A percentile compares a stretch with the other conserved stretches of the same genome.
Evolutionary conservation across 345 rosid genomes (phyloP).

Genomic region (Pelargonium nanum): DNA sequence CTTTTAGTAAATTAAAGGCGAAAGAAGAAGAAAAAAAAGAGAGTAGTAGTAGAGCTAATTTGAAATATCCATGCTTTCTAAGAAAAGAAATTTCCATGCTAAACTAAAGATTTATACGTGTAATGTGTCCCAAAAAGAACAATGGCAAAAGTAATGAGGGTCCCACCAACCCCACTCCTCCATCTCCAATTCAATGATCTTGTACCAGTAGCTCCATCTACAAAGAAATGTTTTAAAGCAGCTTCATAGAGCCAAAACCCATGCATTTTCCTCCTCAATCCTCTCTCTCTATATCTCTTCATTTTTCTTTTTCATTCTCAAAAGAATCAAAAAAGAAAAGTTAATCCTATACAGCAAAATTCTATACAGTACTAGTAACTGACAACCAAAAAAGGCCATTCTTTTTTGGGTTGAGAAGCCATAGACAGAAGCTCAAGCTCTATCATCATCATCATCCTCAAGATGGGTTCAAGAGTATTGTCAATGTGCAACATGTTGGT

Average conservation of each 20-base stretch:
- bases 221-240: background rate
- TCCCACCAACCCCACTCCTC: background rate
- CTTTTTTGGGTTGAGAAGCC: background rate
- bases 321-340: constrained; percentile 16
- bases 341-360: background rate
- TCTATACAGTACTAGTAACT: background rate
- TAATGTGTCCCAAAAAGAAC: background rate
- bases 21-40: too few relatives aligned
- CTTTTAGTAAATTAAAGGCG: too few relatives aligned
- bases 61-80: too few relatives aligned
- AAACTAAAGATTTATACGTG: too few relatives aligned
- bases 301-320: constrained; percentile 9
- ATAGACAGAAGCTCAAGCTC: background rate
- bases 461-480: background rate
- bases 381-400: background rate
- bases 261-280: background rate
- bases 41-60: too few relatives aligned
- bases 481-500: background rate
- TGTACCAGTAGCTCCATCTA: too few relatives aligned
- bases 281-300: constrained; percentile 9
- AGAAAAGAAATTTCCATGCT: too few relatives aligned
- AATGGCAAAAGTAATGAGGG: background rate
- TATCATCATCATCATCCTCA: background rate
- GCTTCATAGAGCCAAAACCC: background rate
- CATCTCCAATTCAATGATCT: background rate